Conservation (phyloP, 2,329 filamentous ascomycete species). For the Mycosphaerella sp. region DNA sequence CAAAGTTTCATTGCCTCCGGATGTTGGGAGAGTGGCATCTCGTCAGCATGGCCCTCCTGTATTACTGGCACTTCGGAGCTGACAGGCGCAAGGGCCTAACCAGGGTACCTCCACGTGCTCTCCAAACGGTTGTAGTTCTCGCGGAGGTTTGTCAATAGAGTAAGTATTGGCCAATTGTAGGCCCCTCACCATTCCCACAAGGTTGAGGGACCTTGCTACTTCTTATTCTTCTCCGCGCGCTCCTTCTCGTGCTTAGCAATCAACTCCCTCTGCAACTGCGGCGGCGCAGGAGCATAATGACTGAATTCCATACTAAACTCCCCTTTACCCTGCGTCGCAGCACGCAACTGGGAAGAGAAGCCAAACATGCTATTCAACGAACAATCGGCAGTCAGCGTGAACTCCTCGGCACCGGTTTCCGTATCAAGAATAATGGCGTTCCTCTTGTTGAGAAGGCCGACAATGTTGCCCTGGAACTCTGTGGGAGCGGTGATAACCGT, state of each 20-base stretch:
- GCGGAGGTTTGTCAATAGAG: no score
- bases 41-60: no score
- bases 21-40: no score
- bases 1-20: no score
- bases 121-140: no score
- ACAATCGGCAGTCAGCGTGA: conserved; percentile 86
- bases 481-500: conserved; percentile 91
- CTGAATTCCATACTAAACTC: conserved; percentile 99
- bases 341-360: conserved; percentile 83
- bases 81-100: no score
- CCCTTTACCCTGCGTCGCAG: conserved; percentile 94
- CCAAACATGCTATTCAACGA: conserved; percentile 97
- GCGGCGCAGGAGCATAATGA: conserved; percentile 82
- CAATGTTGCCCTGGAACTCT: conserved; percentile 95
- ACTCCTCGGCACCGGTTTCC: conserved; percentile 88
- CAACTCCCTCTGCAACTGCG: conserved; percentile 78
- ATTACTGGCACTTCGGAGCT: no score
- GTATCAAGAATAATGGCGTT: conserved; percentile 93
- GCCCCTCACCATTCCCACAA: no score
- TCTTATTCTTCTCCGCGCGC: conserved; percentile 58
- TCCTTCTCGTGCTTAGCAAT: conserved; percentile 63
- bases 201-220: conserved; percentile 33
- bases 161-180: no score
- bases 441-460: conserved; percentile 93
- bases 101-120: no score